Base-by-base conservation (phyloP, 179 eudicot species). In the Beta macrorhiza region DNA sequence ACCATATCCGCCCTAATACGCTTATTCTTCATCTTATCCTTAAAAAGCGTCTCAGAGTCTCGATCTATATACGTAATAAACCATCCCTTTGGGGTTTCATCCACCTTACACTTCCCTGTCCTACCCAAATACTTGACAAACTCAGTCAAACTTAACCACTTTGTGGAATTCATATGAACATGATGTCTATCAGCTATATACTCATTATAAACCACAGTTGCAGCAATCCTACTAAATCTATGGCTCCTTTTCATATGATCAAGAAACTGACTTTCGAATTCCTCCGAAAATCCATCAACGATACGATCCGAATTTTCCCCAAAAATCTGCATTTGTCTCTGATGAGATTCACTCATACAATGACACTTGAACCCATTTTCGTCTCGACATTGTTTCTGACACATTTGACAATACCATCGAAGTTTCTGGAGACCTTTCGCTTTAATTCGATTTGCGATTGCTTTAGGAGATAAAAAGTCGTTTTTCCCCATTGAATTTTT, bases 401-500 rank as follows among this genome's bases (percentile, higher is more conserved):
- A 94, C 95, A 94, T 92, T 75, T 94, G 98, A 68, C 98, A 92
- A 80, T 94, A 94, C 96, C 97, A 92, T 77, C 97, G 88, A 13
- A 92, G 92, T 78, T 94, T 94, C 82, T 94, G 97, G 42, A 94
- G 88, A 25, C 98, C 98, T 73, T 94, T 94, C 4, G 98, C 93
- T 82, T 94, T 94, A 82, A 91, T 94, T 81, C 96, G 86, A 53
- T 94, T 94, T 2, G 96, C 97, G 16, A 94, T 92, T 16, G 98
- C 95, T 84, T 94, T 94, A 0, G 98, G 98, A 9, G 98, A 92
- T 19, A 91, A 51, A 56, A 94, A 94, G 0, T 92, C 98, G 87
- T 90, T 93, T 86, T 92, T 94, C 56, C 97, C 98, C 98, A 94
- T 94, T 52, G 80, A 67, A 53, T 71, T 44, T 17, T 37, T 0